These are phyloP conservation scores for Phytophthora melonis DNA, from an alignment of 352 stramenopile genomes.

Conservation along the genomic window DNA sequence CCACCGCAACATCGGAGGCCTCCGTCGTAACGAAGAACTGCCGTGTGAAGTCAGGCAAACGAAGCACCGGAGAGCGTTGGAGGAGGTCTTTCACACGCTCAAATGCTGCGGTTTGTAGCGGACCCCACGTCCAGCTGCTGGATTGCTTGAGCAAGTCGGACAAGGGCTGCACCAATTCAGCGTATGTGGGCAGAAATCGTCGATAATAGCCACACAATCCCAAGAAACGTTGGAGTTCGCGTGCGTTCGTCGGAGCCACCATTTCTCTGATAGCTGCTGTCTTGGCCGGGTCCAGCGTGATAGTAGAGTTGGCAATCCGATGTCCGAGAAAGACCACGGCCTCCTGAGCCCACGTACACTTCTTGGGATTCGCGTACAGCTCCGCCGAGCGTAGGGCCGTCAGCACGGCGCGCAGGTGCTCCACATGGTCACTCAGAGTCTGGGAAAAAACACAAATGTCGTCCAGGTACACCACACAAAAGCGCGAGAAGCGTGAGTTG, in stretches of 20 bases:
- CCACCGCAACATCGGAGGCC: slow-evolving; percentile 6
- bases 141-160: slow-evolving; percentile 3
- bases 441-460: too few species aligned
- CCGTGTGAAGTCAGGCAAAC: background rate
- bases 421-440: slow-evolving; percentile 6
- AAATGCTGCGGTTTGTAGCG: background rate
- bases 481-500: too few species aligned
- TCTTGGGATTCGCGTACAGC: slow-evolving; percentile 5
- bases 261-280: background rate
- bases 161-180: background rate
- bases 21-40: slow-evolving; percentile 17
- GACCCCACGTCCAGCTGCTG: slow-evolving; percentile 1
- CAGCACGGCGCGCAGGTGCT: slow-evolving; percentile 4
- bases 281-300: slow-evolving; percentile 16
- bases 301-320: slow-evolving; percentile 5
- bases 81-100: slow-evolving; percentile 4
- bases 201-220: slow-evolving; percentile 8
- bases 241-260: background rate
- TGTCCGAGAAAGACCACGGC: slow-evolving; percentile 9
- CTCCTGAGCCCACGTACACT: slow-evolving; percentile 7
- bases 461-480: slow-evolving; percentile 9
- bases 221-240: slow-evolving; percentile 10
- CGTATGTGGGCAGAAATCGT: slow-evolving; percentile 1
- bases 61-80: slow-evolving; percentile 7
- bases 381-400: background rate